phyloP scores from a whole-genome alignment of 441 rosid genomes.

The Populus trichocarpa region DNA sequence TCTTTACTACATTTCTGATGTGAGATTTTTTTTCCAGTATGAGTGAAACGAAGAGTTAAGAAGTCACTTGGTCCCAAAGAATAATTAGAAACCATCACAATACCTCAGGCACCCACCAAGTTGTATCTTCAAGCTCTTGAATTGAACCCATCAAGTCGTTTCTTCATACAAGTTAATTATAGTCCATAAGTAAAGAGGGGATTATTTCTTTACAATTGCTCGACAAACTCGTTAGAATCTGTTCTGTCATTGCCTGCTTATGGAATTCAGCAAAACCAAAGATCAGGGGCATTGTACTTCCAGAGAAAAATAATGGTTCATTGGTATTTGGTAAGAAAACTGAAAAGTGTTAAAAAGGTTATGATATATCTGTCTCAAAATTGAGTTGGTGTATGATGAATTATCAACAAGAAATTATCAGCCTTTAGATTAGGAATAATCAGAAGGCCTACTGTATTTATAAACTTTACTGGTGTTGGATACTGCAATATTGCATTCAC shows the following conservation, averaged over 20 bases:
- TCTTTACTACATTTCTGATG: background rate
- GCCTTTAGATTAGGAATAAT: no score
- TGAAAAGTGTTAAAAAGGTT: no score
- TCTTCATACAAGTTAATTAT: no score
- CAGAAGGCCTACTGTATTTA: background rate
- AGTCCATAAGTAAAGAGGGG: background rate
- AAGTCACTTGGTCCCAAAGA: background rate
- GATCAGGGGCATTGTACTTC: no score
- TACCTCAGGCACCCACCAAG: background rate
- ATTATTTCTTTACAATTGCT: background rate
- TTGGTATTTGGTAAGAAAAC: no score
- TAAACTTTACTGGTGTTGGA: background rate
- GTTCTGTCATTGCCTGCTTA: background rate
- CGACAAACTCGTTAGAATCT: background rate
- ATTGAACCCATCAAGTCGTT: background rate
- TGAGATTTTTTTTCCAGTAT: background rate
- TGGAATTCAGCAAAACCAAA: background rate
- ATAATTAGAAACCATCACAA: background rate
- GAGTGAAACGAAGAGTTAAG: background rate
- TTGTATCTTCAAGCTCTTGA: background rate
- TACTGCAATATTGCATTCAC: background rate
- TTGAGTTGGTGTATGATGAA: no score
- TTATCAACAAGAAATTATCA: no score
- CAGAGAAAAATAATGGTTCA: no score
- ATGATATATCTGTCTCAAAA: no score